Evolutionary conservation across 2,329 filamentous ascomycete species (phyloP).

Genomic region (Microsporum ferrugineum): DNA sequence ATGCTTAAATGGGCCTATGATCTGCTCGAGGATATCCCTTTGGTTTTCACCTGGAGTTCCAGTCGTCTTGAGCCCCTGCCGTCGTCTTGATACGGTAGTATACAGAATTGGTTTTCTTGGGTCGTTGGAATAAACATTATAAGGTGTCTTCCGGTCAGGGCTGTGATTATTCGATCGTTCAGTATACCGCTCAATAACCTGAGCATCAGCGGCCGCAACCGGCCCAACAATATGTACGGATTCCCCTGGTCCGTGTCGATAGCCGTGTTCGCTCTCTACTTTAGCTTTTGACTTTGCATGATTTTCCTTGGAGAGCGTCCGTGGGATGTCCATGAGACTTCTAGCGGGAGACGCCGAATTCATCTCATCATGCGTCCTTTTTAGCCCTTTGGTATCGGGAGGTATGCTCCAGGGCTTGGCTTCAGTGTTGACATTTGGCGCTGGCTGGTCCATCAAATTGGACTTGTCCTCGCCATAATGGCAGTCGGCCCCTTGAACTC

Average conservation of each 20-base stretch:
- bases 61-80: constrained; percentile 37
- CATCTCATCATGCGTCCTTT: constrained; percentile 11
- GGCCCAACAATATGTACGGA: constrained; percentile 49
- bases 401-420: constrained; percentile 8
- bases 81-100: constrained; percentile 40
- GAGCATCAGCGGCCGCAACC: constrained; percentile 48
- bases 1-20: constrained; percentile 44
- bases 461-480: constrained; percentile 38
- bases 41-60: constrained; percentile 38
- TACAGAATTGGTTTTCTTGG: constrained; percentile 37
- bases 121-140: constrained; percentile 42
- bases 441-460: constrained; percentile 18
- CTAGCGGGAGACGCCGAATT: neutral
- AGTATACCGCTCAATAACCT: constrained; percentile 48
- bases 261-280: neutral
- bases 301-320: neutral
- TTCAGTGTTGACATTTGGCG: constrained; percentile 12
- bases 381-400: constrained; percentile 7
- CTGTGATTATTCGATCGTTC: constrained; percentile 27
- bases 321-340: constrained; percentile 6
- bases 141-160: constrained; percentile 33
- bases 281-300: neutral
- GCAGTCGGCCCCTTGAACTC: constrained; percentile 47
- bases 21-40: constrained; percentile 46
- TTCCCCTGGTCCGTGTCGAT: constrained; percentile 21